Conservation (phyloP, 148 eudicot species). For the Amaranthus palmeri region DNA sequence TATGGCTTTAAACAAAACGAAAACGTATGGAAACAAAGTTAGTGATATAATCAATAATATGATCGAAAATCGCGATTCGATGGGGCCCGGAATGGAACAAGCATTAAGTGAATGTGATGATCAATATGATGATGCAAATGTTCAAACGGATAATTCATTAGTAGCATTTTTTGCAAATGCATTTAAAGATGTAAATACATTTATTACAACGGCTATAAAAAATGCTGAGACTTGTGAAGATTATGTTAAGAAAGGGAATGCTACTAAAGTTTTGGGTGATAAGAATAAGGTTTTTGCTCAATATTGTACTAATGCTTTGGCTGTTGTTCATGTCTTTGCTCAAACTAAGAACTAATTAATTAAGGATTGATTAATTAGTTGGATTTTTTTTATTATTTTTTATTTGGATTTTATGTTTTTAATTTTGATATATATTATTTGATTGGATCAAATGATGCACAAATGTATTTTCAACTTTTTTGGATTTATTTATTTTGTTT, state of each 20-base stretch:
- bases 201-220: slow-evolving; percentile 21
- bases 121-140: slow-evolving; percentile 30
- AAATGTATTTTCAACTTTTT: too few relatives aligned
- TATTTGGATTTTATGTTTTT: too few relatives aligned
- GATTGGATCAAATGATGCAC: too few relatives aligned
- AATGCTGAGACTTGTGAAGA: slow-evolving; percentile 28
- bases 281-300: slow-evolving; percentile 21
- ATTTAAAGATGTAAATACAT: slow-evolving; percentile 20
- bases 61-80: slow-evolving; percentile 15
- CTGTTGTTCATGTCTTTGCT: slow-evolving; percentile 10
- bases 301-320: slow-evolving; percentile 20
- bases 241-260: slow-evolving; percentile 3
- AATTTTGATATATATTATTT: too few relatives aligned
- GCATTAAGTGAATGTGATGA: slow-evolving; percentile 27
- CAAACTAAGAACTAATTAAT: background rate
- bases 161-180: slow-evolving; percentile 28
- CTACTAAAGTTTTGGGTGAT: slow-evolving; percentile 6
- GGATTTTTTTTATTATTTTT: too few relatives aligned
- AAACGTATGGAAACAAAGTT: slow-evolving; percentile 2
- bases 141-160: slow-evolving; percentile 34
- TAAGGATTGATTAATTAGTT: too few relatives aligned
- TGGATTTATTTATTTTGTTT: too few relatives aligned
- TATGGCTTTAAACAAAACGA: slow-evolving; percentile 30
- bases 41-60: slow-evolving; percentile 10
- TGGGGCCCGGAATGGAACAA: slow-evolving; percentile 28